Evolutionary conservation across 768 basidiomycete species (phyloP), one percentile per base, ranked within the genome.

Genomic region (Kwoniella sp.): DNA sequence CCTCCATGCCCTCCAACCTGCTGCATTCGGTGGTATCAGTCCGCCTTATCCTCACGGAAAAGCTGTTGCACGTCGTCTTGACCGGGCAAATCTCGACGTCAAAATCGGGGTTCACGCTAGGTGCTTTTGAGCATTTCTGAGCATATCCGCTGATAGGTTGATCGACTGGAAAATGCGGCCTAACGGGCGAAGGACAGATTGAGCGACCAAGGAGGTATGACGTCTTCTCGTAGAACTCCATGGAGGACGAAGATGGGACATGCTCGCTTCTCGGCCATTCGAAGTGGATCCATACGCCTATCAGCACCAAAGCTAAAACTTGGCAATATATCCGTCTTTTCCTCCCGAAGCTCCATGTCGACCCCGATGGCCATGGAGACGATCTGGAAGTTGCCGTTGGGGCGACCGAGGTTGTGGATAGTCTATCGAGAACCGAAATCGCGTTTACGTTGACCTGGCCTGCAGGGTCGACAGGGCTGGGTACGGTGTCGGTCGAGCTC

Each of bases 61-160:
- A 58, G 37, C 28, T 28, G 26, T 58, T 58, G 23, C 57, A 58
- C 12, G 37, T 38, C 45, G 57, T 58, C 26, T 30, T 30, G 25
- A 41, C 45, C 3, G 37, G 29, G 45, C 57, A 58, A 25, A 58
- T 23, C 45, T 38, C 34, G 12, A 56, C 54, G 55, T 29, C 15
- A 37, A 55, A 38, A 4, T 23, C 50, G 22, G 50, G 50, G 20
- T 51, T 28, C 15, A 51, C 8, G 2, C 22, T 5, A 2, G 50
- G 50, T 4, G 26, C 50, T 9, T 23, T 28, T 28, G 50, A 25
- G 50, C 50, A 51, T 23, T 23, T 25, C 50, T 51, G 50, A 28
- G 26, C 50, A 23, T 51, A 51, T 23, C 50, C 26, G 50, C 50
- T 26, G 5, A 51, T 51, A 17, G 50, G 50, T 28, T 51, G 22